Evolutionary conservation across 129 eudicot species (phyloP).

Genomic region (Chrysanthemum lavandulifolium): DNA sequence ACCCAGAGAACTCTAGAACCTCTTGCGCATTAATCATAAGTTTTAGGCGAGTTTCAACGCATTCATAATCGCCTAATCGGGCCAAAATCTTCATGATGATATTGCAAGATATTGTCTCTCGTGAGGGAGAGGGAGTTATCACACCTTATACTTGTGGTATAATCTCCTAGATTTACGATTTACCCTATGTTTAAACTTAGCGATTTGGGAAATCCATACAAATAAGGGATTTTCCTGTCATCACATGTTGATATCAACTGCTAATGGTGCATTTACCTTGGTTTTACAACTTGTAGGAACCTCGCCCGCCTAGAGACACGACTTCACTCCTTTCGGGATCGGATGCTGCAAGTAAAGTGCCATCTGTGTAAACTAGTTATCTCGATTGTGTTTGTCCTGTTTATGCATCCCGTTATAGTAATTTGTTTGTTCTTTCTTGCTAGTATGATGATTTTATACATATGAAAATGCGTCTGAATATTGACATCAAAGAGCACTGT

Average conservation of each 20-base stretch:
- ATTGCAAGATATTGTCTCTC: too few relatives aligned
- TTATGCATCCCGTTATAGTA: slow-evolving; percentile 2
- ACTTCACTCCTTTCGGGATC: slow-evolving; percentile 36
- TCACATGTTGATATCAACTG: background rate
- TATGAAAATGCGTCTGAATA: slow-evolving; percentile 12
- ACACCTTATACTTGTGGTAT: too few relatives aligned
- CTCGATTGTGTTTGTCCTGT: slow-evolving; percentile 14
- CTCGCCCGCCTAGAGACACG: slow-evolving; percentile 51
- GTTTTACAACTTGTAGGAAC: slow-evolving; percentile 45
- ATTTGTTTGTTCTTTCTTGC: slow-evolving; percentile 38
- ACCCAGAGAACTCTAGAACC: too few relatives aligned
- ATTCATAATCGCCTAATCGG: too few relatives aligned
- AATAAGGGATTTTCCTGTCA: background rate
- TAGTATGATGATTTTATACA: slow-evolving; percentile 25
- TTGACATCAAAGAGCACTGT: slow-evolving; percentile 23
- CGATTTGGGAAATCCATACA: too few relatives aligned
- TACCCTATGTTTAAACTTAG: background rate
- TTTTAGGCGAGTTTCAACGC: too few relatives aligned
- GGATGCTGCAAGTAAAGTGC: slow-evolving; percentile 29
- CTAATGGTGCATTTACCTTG: background rate
- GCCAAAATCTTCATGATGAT: too few relatives aligned
- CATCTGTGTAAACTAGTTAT: slow-evolving; percentile 22
- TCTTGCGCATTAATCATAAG: too few relatives aligned
- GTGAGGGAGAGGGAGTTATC: too few relatives aligned
- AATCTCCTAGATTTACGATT: too few relatives aligned